These are phyloP conservation scores for Blastocladiella britannica DNA, from an alignment of 192 early-diverging fungal species.

Conservation along the genomic window DNA sequence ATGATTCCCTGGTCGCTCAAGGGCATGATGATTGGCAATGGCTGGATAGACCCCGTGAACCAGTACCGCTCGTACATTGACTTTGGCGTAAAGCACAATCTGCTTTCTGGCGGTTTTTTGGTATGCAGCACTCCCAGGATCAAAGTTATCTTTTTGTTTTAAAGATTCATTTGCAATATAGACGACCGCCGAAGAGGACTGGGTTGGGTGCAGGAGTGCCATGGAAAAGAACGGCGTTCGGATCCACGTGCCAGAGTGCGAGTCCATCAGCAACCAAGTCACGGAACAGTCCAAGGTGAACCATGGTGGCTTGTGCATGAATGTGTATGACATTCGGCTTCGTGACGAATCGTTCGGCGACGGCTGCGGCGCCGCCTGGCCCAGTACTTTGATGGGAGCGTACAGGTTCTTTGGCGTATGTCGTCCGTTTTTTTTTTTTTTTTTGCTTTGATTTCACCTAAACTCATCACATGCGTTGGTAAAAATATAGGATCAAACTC, in stretches of 20 bases:
- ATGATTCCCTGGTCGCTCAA: constrained; percentile 2
- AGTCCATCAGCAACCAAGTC: background rate
- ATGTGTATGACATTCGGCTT: constrained; percentile 33
- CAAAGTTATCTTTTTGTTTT: no score
- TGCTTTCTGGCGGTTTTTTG: constrained; percentile 10
- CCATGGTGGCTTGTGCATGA: constrained; percentile 18
- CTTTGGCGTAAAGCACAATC: constrained; percentile 10
- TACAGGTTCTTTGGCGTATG: background rate
- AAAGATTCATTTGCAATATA: no score
- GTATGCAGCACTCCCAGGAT: no score
- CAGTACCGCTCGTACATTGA: constrained; percentile 14
- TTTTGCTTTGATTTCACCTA: no score
- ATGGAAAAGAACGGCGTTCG: background rate
- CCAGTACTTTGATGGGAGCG: background rate
- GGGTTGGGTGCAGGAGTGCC: constrained; percentile 8
- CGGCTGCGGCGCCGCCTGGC: constrained; percentile 14
- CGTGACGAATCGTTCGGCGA: constrained; percentile 12
- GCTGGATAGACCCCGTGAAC: constrained; percentile 28
- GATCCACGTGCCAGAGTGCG: background rate
- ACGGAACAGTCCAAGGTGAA: background rate
- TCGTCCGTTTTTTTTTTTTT: no score
- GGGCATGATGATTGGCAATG: constrained; percentile 29
- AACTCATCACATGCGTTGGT: no score
- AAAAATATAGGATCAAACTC: no score
- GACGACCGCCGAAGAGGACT: background rate